Conservation (phyloP, 1,284 basidiomycete species). For the Pyrrhoderma lamaoense region DNA sequence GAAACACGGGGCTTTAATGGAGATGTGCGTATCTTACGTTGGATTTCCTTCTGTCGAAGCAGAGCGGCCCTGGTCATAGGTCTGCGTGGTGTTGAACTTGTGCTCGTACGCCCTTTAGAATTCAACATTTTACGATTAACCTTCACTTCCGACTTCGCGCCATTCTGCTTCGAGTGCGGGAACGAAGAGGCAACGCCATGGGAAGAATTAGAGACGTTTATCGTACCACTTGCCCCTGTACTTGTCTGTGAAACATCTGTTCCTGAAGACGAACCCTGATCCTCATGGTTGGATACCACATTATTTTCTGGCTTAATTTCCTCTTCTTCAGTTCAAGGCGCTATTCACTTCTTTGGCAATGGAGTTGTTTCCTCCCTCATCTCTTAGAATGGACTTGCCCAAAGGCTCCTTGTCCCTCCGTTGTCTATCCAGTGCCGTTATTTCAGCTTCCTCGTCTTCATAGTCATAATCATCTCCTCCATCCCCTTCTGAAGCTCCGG, state of each 20-base stretch:
- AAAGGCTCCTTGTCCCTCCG: not conserved
- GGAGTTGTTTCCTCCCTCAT: too few relatives aligned
- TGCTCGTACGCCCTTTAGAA: slow-evolving; percentile 5
- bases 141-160: not conserved
- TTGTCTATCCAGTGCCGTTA: not conserved
- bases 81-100: slow-evolving; percentile 10
- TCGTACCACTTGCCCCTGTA: too few relatives aligned
- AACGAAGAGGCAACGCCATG: too few relatives aligned
- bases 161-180: too few relatives aligned
- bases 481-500: not conserved
- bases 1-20: not conserved
- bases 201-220: too few relatives aligned
- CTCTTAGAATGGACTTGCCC: too few relatives aligned
- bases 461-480: slow-evolving; percentile 2
- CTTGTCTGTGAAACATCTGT: too few relatives aligned
- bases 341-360: too few relatives aligned
- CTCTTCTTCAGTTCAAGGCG: too few relatives aligned
- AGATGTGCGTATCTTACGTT: slow-evolving; percentile 1
- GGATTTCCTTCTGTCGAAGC: slow-evolving; percentile 12
- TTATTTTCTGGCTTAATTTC: too few relatives aligned
- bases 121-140: not conserved
- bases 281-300: too few relatives aligned
- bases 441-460: slow-evolving; percentile 2
- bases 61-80: slow-evolving; percentile 14
- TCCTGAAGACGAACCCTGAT: too few relatives aligned